These are phyloP conservation scores for Phytophthora podocarpi DNA, from an alignment of 352 stramenopile genomes.

Conservation along the genomic window DNA sequence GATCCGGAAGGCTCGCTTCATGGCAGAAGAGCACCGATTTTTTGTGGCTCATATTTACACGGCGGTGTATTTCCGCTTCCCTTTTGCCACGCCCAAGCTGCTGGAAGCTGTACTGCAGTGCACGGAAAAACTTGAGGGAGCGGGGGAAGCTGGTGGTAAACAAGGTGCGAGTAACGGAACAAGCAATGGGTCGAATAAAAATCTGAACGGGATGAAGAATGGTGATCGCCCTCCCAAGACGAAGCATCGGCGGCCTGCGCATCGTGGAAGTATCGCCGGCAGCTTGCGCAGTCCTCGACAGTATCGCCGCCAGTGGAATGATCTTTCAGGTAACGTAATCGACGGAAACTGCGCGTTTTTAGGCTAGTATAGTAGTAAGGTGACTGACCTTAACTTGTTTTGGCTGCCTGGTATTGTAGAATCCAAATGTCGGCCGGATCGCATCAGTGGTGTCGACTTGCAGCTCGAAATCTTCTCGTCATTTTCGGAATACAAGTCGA, in stretches of 20 bases:
- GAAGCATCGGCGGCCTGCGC: constrained; percentile 19
- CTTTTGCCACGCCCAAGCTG: constrained; percentile 44
- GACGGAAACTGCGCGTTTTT: not conserved
- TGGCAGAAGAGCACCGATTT: constrained; percentile 74
- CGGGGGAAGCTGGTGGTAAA: not conserved
- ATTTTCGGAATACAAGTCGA: constrained; percentile 54
- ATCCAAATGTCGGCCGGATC: constrained; percentile 38
- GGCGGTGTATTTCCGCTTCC: constrained; percentile 75
- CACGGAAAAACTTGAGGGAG: constrained; percentile 57
- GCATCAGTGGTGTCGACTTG: constrained; percentile 50
- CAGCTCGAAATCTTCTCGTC: constrained; percentile 57
- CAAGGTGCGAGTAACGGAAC: constrained; percentile 9
- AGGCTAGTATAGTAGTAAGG: not conserved
- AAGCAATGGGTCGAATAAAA: constrained; percentile 15
- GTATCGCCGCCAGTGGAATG: constrained; percentile 66
- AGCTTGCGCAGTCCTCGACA: constrained; percentile 58
- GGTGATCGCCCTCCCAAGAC: constrained; percentile 12
- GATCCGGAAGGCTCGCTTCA: constrained; percentile 63
- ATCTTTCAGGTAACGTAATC: constrained; percentile 41
- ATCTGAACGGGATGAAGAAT: constrained; percentile 17
- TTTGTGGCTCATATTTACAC: constrained; percentile 78
- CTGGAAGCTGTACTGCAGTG: constrained; percentile 61
- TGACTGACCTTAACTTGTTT: not conserved
- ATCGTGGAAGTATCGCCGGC: constrained; percentile 20
- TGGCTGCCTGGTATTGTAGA: constrained; percentile 21